Evolutionary conservation across 768 basidiomycete genomes (phyloP).

Genomic region (Amanita pseudoporphyria): DNA sequence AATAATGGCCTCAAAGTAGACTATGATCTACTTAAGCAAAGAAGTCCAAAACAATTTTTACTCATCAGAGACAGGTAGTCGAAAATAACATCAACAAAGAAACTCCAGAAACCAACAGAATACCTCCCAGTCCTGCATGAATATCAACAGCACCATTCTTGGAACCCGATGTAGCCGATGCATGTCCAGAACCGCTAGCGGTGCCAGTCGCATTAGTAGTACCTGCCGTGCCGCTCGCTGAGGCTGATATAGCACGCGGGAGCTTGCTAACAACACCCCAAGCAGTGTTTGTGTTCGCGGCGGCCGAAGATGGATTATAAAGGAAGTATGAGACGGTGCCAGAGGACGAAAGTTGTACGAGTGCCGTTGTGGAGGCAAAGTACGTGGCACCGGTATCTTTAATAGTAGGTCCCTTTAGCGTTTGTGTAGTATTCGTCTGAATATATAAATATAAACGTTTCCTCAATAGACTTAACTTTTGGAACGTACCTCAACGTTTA

Average conservation of each 20-base stretch:
- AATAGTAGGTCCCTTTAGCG: constrained; percentile 45
- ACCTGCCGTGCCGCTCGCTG: background rate
- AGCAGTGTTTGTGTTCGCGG: constrained; percentile 30
- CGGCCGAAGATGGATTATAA: constrained; percentile 35
- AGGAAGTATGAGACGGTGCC: constrained; percentile 55
- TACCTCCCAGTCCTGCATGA: background rate
- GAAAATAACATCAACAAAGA: background rate
- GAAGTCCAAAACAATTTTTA: background rate
- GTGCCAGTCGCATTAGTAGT: background rate
- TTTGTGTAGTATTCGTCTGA: constrained; percentile 56
- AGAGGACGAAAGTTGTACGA: constrained; percentile 59
- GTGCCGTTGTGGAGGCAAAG: constrained; percentile 47
- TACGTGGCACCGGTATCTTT: constrained; percentile 56
- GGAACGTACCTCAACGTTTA: constrained; percentile 51
- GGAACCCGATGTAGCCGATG: background rate
- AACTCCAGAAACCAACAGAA: too few species aligned
- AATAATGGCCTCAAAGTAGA: too few species aligned
- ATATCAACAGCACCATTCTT: background rate
- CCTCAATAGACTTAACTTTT: background rate
- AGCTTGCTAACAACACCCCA: constrained; percentile 42
- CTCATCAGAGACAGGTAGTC: background rate
- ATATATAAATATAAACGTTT: background rate
- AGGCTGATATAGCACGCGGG: constrained; percentile 31
- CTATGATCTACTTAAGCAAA: background rate
- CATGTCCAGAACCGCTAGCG: background rate